Conservation (phyloP, 1,284 basidiomycete species). For the Microbotryum scabiosae region DNA sequence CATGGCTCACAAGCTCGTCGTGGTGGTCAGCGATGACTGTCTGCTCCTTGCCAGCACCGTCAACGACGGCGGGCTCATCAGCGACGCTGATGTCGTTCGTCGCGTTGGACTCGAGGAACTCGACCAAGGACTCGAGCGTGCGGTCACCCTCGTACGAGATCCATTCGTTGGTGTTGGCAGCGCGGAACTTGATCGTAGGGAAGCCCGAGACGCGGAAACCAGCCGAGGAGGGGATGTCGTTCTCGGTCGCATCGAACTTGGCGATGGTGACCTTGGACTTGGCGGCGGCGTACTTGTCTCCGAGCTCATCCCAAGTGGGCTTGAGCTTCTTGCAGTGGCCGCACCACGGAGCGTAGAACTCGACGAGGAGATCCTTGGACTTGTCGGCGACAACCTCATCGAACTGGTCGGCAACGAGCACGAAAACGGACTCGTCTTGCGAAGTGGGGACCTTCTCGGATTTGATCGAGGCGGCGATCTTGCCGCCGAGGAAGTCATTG, state of each 20-base stretch:
- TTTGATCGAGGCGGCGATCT: constrained; percentile 78
- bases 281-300: constrained; percentile 67
- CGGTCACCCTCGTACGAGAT: constrained; percentile 90
- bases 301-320: constrained; percentile 87
- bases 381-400: constrained; percentile 69
- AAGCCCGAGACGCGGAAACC: constrained; percentile 62
- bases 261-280: constrained; percentile 78
- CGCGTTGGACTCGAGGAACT: constrained; percentile 72
- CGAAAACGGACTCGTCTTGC: constrained; percentile 76
- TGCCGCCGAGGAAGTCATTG: constrained; percentile 58
- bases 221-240: constrained; percentile 81
- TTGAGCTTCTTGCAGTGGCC: constrained; percentile 81
- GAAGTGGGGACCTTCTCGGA: constrained; percentile 73
- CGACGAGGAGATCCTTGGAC: constrained; percentile 88
- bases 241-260: constrained; percentile 94
- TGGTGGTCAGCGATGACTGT: too few relatives aligned
- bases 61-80: constrained; percentile 7
- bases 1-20: too few relatives aligned
- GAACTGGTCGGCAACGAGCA: constrained; percentile 82
- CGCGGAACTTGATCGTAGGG: constrained; percentile 90
- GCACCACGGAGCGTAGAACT: constrained; percentile 95
- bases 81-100: constrained; percentile 49
- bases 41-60: too few relatives aligned
- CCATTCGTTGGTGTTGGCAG: constrained; percentile 76
- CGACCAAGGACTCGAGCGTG: constrained; percentile 70